These are phyloP conservation scores for Lignosus rhinocerotis DNA, from an alignment of 1,284 basidiomycete genomes.

Conservation along the genomic window DNA sequence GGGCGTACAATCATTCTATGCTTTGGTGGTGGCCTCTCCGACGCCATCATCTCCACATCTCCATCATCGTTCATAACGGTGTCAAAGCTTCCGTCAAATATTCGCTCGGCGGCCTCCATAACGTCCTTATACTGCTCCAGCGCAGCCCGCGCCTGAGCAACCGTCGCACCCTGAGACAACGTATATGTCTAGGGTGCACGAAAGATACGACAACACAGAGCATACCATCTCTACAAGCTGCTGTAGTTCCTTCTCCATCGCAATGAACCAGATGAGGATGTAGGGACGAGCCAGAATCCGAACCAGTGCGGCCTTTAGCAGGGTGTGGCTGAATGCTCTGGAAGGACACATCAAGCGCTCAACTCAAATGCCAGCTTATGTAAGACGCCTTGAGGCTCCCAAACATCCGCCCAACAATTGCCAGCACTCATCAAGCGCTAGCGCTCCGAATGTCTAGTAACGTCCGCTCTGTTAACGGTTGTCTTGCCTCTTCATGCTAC, in stretches of 20 bases:
- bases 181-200: background rate
- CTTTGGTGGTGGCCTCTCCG: conserved; percentile 23
- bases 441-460: too few species aligned
- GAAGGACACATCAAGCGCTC: background rate
- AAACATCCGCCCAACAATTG: too few species aligned
- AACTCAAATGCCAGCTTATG: background rate
- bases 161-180: conserved; percentile 66
- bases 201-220: background rate
- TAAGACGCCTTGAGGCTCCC: background rate
- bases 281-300: background rate
- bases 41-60: conserved; percentile 31
- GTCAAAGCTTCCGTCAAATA: conserved; percentile 82
- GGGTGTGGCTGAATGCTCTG: background rate
- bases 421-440: too few species aligned
- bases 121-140: conserved; percentile 79
- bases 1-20: conserved; percentile 31
- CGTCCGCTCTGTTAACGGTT: too few species aligned
- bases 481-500: too few species aligned
- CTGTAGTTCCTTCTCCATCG: conserved; percentile 37
- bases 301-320: background rate
- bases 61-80: conserved; percentile 60
- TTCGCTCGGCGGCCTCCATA: conserved; percentile 85
- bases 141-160: conserved; percentile 76
- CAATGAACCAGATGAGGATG: background rate
- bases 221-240: conserved; percentile 43